A percentile compares a stretch with the other conserved stretches of the same genome.
Evolutionary conservation across 164 flowering plant species (phyloP).

Genomic region (Hamamelis virginiana): DNA sequence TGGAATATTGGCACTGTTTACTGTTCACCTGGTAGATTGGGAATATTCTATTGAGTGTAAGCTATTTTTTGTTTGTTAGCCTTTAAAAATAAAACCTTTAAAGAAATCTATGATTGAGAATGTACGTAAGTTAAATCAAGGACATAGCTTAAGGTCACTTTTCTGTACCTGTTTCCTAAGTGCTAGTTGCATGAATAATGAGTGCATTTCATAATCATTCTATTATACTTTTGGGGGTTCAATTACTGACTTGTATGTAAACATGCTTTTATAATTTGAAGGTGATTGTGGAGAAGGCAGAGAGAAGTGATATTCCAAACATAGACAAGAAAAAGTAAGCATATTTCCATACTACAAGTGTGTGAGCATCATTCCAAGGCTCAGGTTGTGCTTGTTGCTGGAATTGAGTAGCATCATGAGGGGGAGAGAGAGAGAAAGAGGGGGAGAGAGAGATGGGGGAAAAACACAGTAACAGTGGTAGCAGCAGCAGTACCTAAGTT

Average conservation of each 20-base stretch:
- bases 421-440: background rate
- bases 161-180: too few species aligned
- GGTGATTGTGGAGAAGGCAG: slow-evolving; percentile 88
- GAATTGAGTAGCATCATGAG: slow-evolving; percentile 39
- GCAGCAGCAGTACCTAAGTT: slow-evolving; percentile 16
- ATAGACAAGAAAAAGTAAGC: slow-evolving; percentile 89
- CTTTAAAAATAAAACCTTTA: too few species aligned
- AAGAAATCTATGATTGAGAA: too few species aligned
- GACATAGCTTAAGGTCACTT: too few species aligned
- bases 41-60: too few species aligned
- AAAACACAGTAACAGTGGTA: slow-evolving; percentile 28
- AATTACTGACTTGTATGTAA: background rate
- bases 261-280: slow-evolving; percentile 18
- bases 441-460: slow-evolving; percentile 37
- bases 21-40: too few species aligned
- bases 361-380: slow-evolving; percentile 58
- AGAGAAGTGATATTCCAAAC: slow-evolving; percentile 74
- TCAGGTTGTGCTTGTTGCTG: slow-evolving; percentile 42
- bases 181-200: too few species aligned
- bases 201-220: too few species aligned
- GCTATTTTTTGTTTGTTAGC: too few species aligned
- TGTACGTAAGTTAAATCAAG: too few species aligned
- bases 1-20: too few species aligned
- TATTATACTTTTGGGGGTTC: too few species aligned
- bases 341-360: slow-evolving; percentile 16